Evolutionary conservation across 768 basidiomycete species (phyloP), one percentile per base, ranked within the genome.

Genomic region (Amanita rubescens): DNA sequence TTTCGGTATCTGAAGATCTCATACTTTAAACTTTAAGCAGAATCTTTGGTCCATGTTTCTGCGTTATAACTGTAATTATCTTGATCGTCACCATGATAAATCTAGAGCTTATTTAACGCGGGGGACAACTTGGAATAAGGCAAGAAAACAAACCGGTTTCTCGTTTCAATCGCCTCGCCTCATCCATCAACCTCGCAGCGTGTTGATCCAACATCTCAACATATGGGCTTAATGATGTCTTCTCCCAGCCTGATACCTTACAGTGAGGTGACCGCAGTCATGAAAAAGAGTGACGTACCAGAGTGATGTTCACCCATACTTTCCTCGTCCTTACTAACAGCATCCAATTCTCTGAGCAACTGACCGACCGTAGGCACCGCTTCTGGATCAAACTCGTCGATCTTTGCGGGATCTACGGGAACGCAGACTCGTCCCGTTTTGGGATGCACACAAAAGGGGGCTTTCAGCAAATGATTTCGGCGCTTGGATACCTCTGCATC

Each of bases 401-500:
- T 79, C 30, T 69, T 65, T 32, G 69, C 69, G 3, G 93, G 87
- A 62, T 95, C 87, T 15, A 98, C 75, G 1, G 95, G 96, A 2
- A 99, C 90, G 65, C 95, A 99, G 8, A 99, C 82, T 27, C 93
- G 82, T 1, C 95, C 96, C 2, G 96, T 99, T 58, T 90, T 90
- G 0, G 96, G 96, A 68, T 99, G 96, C 0, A 98, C 75, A 65
- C 94, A 96, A 69, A 99, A 99, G 0, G 96, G 96, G 19, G 92
- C 87, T 70, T 99, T 99, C 51, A 99, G 80, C 72, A 99, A 77
- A 74, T 99, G 96, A 71, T 99, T 98, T 47, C 94, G 80, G 64
- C 94, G 91, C 63, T 98, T 95, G 2, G 94, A 94, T 25, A 99
- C 96, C 67, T 99, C 96, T 12, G 90, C 89, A 67, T 99, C 96